Percentiles rank a stretch among this genome's conserved stretches.
These are phyloP conservation scores for Zygosaccharomyces bailii DNA, from an alignment of 805 yeast species.

Conservation along the genomic window DNA sequence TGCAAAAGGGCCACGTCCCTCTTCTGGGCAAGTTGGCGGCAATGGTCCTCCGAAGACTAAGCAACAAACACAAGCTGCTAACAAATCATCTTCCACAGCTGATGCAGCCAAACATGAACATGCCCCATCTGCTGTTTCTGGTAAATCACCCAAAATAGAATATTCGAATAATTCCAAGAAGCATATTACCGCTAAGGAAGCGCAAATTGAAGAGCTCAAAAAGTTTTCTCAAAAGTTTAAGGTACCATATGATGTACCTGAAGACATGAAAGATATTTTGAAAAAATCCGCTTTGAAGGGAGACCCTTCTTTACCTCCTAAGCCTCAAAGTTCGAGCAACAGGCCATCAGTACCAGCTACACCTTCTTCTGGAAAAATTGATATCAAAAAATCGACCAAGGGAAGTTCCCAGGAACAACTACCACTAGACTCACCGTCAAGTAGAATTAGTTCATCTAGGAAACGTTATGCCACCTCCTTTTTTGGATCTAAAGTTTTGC, in stretches of 20 bases:
- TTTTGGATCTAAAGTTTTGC: constrained; percentile 40
- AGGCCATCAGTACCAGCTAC: constrained; percentile 18
- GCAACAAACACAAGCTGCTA: not conserved
- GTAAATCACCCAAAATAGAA: not conserved
- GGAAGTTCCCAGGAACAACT: constrained; percentile 30
- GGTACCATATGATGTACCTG: constrained; percentile 60
- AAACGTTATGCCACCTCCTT: constrained; percentile 34
- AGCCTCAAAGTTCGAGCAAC: constrained; percentile 19
- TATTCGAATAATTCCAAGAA: not conserved
- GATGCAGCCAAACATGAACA: not conserved
- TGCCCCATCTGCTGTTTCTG: not conserved
- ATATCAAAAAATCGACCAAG: constrained; percentile 21
- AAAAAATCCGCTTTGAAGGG: constrained; percentile 41
- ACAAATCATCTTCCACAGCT: not conserved
- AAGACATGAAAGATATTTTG: constrained; percentile 32
- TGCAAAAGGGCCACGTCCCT: constrained; percentile 8
- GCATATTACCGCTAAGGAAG: constrained; percentile 39
- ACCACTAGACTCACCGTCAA: constrained; percentile 22
- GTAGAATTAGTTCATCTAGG: constrained; percentile 21
- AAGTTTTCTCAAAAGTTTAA: constrained; percentile 82
- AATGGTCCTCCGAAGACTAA: constrained; percentile 2
- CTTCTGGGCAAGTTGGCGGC: constrained; percentile 7
- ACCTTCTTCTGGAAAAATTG: constrained; percentile 28
- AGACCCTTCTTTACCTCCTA: constrained; percentile 28
- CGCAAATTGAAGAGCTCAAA: constrained; percentile 64